Evolutionary conservation across 2,329 filamentous ascomycete species (phyloP).

Genomic region (Fusarium pseudocircinatum): DNA sequence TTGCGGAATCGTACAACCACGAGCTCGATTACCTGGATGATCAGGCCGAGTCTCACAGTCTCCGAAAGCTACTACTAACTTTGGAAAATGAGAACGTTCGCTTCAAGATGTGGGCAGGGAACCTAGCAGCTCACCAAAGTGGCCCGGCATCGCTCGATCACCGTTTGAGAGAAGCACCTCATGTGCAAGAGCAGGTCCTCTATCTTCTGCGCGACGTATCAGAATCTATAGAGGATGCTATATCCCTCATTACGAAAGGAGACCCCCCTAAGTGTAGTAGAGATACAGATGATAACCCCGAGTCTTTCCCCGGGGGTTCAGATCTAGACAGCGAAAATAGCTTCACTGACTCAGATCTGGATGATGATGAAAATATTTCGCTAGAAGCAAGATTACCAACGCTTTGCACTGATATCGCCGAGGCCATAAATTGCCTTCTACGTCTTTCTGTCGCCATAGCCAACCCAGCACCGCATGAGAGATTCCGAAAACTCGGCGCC

Average conservation of each 20-base stretch:
- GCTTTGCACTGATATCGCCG: constrained; percentile 28
- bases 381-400: neutral
- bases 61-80: fast-evolving
- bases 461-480: constrained; percentile 50
- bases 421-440: constrained; percentile 47
- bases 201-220: constrained; percentile 36
- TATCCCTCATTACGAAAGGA: fast-evolving
- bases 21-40: fast-evolving
- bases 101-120: constrained; percentile 37
- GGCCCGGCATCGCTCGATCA: constrained; percentile 29
- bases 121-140: constrained; percentile 25
- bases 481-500: constrained; percentile 22
- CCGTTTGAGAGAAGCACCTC: constrained; percentile 30
- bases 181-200: constrained; percentile 31
- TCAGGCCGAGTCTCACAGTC: fast-evolving
- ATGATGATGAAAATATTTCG: fast-evolving
- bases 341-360: neutral
- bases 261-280: fast-evolving
- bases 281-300: fast-evolving
- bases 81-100: neutral
- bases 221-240: neutral
- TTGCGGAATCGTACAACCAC: fast-evolving
- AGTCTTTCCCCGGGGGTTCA: fast-evolving
- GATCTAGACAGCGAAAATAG: neutral
- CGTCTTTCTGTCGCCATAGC: constrained; percentile 51